A percentile compares a stretch with the other conserved stretches of the same genome.
Evolutionary conservation across 257 asterid species (phyloP).

Genomic region (Nicotiana noctiflora): DNA sequence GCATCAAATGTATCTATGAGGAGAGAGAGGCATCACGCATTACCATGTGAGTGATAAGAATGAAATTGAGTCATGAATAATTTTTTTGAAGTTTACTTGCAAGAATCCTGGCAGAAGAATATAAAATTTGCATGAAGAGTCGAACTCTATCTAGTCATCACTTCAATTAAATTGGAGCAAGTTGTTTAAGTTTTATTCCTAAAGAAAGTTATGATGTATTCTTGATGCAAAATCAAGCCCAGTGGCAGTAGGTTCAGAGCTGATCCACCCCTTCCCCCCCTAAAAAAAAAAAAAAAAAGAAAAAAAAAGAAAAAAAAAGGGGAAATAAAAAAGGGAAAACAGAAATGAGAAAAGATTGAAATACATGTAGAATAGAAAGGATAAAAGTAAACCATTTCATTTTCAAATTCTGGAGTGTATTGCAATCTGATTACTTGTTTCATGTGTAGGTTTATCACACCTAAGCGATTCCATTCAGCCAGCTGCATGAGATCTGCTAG

Average conservation of each 20-base stretch:
- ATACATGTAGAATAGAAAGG: background rate
- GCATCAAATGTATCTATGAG: background rate
- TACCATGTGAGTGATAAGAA: background rate
- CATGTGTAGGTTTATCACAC: slow-evolving; percentile 39
- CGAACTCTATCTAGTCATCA: background rate
- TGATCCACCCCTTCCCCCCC: too few relatives aligned
- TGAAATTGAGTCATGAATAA: background rate
- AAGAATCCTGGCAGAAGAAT: slow-evolving; percentile 6
- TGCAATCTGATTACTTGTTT: slow-evolving; percentile 8
- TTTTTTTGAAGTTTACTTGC: background rate
- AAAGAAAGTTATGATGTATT: background rate
- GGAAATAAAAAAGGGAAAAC: too few relatives aligned
- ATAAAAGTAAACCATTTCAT: background rate
- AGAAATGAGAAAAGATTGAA: background rate
- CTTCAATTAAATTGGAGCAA: background rate
- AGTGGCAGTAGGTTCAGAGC: background rate
- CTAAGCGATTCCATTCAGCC: slow-evolving; percentile 37
- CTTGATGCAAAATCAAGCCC: background rate
- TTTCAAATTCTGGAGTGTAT: background rate
- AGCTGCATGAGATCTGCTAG: slow-evolving; percentile 26
- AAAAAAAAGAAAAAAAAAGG: too few relatives aligned
- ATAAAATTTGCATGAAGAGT: background rate
- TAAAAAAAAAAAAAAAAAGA: too few relatives aligned
- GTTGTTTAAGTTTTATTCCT: background rate
- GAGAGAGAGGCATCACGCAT: background rate